These are phyloP conservation scores for Vigna radiata DNA, from an alignment of 306 rosid species.

Conservation along the genomic window DNA sequence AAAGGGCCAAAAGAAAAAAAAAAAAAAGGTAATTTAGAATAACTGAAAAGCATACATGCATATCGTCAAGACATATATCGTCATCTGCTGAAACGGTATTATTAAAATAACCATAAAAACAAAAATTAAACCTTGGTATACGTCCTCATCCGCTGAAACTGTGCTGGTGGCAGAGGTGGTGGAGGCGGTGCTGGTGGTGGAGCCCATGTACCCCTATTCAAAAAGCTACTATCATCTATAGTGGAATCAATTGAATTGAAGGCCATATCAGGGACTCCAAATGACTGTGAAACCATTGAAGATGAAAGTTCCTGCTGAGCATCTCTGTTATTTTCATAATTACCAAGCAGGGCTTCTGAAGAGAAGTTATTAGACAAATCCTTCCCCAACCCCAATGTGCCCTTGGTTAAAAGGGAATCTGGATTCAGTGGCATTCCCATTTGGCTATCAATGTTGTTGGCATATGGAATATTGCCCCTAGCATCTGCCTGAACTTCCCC, in stretches of 20 bases:
- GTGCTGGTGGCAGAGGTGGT: conserved; percentile 69
- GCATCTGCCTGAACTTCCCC: conserved; percentile 74
- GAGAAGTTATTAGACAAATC: conserved; percentile 68
- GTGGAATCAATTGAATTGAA: conserved; percentile 87
- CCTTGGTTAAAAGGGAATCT: conserved; percentile 74
- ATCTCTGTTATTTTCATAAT: conserved; percentile 68
- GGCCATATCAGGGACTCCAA: conserved; percentile 90
- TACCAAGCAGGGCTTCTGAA: conserved; percentile 66
- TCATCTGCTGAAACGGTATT: neutral
- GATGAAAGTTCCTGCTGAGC: conserved; percentile 92
- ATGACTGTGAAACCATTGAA: conserved; percentile 86
- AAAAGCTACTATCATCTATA: conserved; percentile 72
- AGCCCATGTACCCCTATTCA: conserved; percentile 79
- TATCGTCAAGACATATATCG: neutral
- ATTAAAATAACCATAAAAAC: conserved; percentile 1
- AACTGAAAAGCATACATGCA: neutral
- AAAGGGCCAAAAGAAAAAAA: conserved; percentile 27
- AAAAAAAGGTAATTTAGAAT: conserved; percentile 37
- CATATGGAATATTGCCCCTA: conserved; percentile 64
- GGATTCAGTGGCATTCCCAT: conserved; percentile 63
- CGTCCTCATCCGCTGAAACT: conserved; percentile 86
- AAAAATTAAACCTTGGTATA: conserved; percentile 79
- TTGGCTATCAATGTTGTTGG: conserved; percentile 63
- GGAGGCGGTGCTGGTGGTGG: conserved; percentile 72
- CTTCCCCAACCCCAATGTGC: conserved; percentile 59